Evolutionary conservation across 345 rosid genomes (phyloP), one percentile per base, ranked within the genome.

Genomic region (Acer negundo): DNA sequence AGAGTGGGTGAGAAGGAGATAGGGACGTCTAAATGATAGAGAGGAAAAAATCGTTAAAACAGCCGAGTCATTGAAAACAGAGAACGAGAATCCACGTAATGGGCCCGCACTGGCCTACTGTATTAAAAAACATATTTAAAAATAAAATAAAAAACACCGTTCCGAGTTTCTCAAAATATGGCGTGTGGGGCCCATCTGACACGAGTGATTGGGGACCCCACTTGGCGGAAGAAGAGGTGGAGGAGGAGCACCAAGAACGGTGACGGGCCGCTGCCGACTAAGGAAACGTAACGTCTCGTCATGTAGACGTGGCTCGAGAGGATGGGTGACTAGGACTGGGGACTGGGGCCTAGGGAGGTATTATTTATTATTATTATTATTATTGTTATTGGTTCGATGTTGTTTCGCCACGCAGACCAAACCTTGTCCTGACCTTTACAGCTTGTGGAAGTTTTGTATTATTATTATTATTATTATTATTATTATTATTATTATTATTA

Each of bases 201-300:
- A 2, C 38, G 22, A 28, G 10, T 8, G 46, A 42, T 10, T 55
- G 38, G 38, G 67, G 69, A 62, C 47, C 58, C 74, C 46, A 40
- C 44, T 10, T 26, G 62, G 15, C 2, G 22, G 10, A 6, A 1
- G 4, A 20, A 11, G 22, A 10, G 77, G 61, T 35, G 38, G 38
- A 35, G 46, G 10, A 42, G 46, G 46, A 74, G 82, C 87, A 87
- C 85, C 55, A 79, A 62, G 81, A 82, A 61, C 88, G 89, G 88
- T 82, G 89, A 87, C 89, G 87, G 80, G 88, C 77, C 86, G 90
- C 93, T 87, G 87, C 90, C 82, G 80, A 79, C 74, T 69, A 42
- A 62, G 3, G 38, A 75, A 24, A 66, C 7, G 53, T 10, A 6
- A 35, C 23, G 19, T 61, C 70, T 24, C 53, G 23, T 44, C 62